These are phyloP conservation scores for Globisporangium acanthophoron DNA, from an alignment of 352 stramenopile genomes.

Conservation along the genomic window DNA sequence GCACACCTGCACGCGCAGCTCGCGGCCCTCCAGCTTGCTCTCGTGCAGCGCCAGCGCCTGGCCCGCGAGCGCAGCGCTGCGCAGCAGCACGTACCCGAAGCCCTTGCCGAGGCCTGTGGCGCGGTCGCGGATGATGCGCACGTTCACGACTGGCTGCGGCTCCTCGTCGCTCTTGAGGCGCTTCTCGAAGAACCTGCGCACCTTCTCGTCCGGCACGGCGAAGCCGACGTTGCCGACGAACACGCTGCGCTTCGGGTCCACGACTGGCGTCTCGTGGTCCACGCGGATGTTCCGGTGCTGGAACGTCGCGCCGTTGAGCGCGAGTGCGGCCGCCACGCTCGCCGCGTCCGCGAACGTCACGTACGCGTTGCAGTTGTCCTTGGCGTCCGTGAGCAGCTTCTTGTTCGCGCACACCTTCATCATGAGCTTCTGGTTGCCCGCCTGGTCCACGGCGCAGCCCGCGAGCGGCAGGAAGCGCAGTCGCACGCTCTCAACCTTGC, in stretches of 20 bases:
- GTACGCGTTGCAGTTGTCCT: slow-evolving; percentile 91
- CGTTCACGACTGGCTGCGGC: slow-evolving; percentile 66
- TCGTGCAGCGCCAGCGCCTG: slow-evolving; percentile 67
- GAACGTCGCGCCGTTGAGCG: slow-evolving; percentile 66
- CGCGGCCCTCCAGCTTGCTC: slow-evolving; percentile 61
- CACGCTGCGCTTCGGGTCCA: slow-evolving; percentile 80
- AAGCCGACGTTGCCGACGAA: slow-evolving; percentile 91
- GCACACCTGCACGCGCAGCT: slow-evolving; percentile 73
- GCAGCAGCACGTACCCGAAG: slow-evolving; percentile 89
- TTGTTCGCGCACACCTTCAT: slow-evolving; percentile 90
- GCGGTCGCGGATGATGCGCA: slow-evolving; percentile 87
- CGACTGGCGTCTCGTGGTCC: slow-evolving; percentile 48
- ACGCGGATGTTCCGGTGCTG: slow-evolving; percentile 61
- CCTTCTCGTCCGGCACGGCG: slow-evolving; percentile 72
- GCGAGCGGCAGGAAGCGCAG: slow-evolving; percentile 84
- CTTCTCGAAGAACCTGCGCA: slow-evolving; percentile 69
- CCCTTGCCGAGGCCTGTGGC: slow-evolving; percentile 88
- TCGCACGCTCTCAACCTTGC: slow-evolving; percentile 81
- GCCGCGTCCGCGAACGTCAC: slow-evolving; percentile 71
- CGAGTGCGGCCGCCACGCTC: slow-evolving; percentile 59
- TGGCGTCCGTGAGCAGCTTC: slow-evolving; percentile 78
- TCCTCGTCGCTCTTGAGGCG: slow-evolving; percentile 66
- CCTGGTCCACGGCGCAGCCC: slow-evolving; percentile 75
- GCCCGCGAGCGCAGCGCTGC: slow-evolving; percentile 48
- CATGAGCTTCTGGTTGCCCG: slow-evolving; percentile 89